phyloP scores from a whole-genome alignment of 2,329 filamentous ascomycete species.

The Hypoxylon sp. region DNA sequence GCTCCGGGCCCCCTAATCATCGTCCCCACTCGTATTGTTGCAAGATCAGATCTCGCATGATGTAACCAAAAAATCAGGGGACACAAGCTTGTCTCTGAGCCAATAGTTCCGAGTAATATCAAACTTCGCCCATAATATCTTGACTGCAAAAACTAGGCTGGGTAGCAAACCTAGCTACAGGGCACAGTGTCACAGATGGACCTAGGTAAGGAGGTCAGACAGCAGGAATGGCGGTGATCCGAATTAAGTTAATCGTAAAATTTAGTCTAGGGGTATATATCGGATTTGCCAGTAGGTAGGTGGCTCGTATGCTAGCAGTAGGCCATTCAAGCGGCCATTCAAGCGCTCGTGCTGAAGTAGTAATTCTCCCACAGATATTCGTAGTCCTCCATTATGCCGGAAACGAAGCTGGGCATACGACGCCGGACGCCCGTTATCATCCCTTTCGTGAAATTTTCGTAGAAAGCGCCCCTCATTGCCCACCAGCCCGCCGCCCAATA shows the following conservation, averaged over 20 bases:
- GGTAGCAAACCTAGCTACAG: neutral
- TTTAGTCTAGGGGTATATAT: neutral
- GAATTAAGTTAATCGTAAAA: neutral
- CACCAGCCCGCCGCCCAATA: conserved; percentile 96
- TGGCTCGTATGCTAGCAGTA: neutral
- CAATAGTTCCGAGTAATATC: neutral
- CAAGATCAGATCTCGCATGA: neutral
- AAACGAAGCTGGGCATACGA: conserved; percentile 82
- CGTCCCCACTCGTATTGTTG: neutral
- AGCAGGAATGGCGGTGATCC: neutral
- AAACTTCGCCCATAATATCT: neutral
- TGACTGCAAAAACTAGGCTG: neutral
- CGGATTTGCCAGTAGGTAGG: neutral
- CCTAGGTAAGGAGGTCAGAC: neutral
- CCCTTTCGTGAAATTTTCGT: conserved; percentile 88
- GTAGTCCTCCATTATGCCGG: conserved; percentile 92
- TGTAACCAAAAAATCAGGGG: neutral
- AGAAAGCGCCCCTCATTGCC: conserved; percentile 96
- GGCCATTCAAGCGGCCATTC: conserved; percentile 15
- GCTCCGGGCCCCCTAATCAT: neutral
- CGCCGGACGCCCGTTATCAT: conserved; percentile 79
- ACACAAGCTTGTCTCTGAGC: neutral
- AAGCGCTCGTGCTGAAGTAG: conserved; percentile 79
- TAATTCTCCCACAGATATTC: conserved; percentile 99
- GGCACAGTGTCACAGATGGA: neutral